These are phyloP conservation scores for Aegilops speltoides DNA, from an alignment of 176 grass and related monocot species.

Conservation along the genomic window DNA sequence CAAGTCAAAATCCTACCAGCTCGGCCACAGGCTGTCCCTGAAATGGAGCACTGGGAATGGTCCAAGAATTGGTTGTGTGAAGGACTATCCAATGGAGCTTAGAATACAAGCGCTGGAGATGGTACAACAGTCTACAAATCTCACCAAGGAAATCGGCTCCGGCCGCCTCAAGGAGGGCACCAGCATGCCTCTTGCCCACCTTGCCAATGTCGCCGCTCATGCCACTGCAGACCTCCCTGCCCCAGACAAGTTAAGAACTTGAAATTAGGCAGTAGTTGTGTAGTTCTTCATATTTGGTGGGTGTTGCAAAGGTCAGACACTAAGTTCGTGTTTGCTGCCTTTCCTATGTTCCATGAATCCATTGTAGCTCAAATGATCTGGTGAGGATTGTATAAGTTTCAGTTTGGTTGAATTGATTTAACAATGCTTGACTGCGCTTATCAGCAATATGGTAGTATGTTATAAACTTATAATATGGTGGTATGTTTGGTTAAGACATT, in stretches of 20 bases:
- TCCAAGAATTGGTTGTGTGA: constrained; percentile 90
- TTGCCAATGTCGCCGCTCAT: background rate
- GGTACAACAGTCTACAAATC: constrained; percentile 34
- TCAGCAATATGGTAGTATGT: too few relatives aligned
- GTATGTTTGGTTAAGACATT: too few relatives aligned
- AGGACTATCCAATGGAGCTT: constrained; percentile 79
- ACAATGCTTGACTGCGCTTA: background rate
- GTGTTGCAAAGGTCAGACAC: background rate
- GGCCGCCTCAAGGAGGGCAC: background rate
- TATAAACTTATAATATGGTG: too few relatives aligned
- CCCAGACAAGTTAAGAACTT: constrained; percentile 34
- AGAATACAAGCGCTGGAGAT: constrained; percentile 77
- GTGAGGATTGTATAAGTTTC: background rate
- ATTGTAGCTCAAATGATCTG: background rate
- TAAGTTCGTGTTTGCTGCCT: background rate
- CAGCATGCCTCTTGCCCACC: constrained; percentile 20
- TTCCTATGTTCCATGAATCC: background rate
- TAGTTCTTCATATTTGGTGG: background rate
- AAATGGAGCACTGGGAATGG: constrained; percentile 88
- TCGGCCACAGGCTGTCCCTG: constrained; percentile 72
- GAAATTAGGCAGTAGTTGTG: background rate
- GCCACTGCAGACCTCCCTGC: constrained; percentile 10
- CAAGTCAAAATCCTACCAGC: constrained; percentile 71
- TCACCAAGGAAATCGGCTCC: constrained; percentile 52
- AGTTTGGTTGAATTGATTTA: background rate